phyloP scores from a whole-genome alignment of 2,329 filamentous ascomycete genomes.

The Periconia digitata region DNA sequence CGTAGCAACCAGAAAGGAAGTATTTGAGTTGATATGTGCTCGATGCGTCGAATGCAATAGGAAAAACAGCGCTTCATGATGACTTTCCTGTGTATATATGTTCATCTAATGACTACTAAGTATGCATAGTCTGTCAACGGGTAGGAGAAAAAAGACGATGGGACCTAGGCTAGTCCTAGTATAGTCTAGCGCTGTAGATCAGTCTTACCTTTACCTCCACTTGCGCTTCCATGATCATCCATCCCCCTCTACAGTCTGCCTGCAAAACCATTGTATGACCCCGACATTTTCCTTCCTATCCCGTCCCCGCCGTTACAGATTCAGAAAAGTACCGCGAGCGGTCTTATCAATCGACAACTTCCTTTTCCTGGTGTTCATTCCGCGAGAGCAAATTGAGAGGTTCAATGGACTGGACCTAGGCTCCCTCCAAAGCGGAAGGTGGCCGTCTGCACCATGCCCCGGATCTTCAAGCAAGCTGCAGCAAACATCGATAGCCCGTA shows the following conservation, averaged over 20 bases:
- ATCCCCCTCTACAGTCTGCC: no score
- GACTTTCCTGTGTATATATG: no score
- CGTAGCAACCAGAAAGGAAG: no score
- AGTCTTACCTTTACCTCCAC: not conserved
- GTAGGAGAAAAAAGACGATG: no score
- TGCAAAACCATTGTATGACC: no score
- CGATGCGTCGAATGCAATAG: no score
- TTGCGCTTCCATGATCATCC: not conserved
- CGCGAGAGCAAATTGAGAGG: slow-evolving; percentile 3
- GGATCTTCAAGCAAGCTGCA: slow-evolving; percentile 1
- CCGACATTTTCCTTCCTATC: no score
- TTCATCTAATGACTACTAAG: no score
- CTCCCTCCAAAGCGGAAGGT: slow-evolving; percentile 19
- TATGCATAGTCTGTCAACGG: no score
- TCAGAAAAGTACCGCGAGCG: not conserved
- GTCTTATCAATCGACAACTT: slow-evolving; percentile 2
- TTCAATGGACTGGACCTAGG: slow-evolving; percentile 2
- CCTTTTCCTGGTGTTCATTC: slow-evolving; percentile 5
- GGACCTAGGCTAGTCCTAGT: no score
- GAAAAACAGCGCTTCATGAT: no score
- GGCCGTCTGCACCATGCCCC: slow-evolving; percentile 4
- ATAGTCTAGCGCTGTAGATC: not conserved
- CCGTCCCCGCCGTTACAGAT: not conserved
- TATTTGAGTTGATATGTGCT: no score
- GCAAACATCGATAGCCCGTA: slow-evolving; percentile 3